Conservation (phyloP, 371 early-diverging fungal species). For the Catenaria anguillulae region DNA sequence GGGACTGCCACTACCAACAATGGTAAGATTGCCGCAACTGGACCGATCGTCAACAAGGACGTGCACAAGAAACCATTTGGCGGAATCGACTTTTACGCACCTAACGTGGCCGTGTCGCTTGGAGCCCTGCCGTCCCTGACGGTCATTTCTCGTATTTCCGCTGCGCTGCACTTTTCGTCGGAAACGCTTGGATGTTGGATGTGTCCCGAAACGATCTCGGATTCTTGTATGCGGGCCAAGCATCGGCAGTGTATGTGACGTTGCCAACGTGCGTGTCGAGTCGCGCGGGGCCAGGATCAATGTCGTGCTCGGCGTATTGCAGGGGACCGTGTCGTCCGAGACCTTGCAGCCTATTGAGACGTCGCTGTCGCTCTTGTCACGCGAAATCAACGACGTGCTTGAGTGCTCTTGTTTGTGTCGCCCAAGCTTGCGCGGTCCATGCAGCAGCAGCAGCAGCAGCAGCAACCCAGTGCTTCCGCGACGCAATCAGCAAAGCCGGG, state of each 20-base stretch:
- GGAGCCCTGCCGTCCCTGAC: neutral
- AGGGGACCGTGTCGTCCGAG: neutral
- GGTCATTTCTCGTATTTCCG: neutral
- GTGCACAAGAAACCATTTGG: neutral
- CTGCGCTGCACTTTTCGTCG: neutral
- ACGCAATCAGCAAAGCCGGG: no score
- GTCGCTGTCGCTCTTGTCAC: constrained; percentile 40
- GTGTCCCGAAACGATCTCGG: neutral
- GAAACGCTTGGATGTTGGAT: neutral
- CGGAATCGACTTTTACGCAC: neutral
- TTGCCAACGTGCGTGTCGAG: neutral
- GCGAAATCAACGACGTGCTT: constrained; percentile 58
- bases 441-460: neutral
- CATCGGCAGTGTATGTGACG: neutral
- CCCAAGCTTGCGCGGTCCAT: constrained; percentile 10
- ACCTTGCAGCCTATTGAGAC: neutral
- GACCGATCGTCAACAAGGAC: no score
- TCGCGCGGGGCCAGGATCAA: neutral
- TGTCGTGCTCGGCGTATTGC: neutral
- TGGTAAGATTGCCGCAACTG: no score
- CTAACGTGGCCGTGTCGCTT: neutral
- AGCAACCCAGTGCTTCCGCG: no score
- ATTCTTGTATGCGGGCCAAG: neutral
- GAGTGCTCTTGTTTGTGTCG: constrained; percentile 49
- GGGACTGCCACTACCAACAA: no score